These are phyloP conservation scores for Verticillium tricorpus DNA, from an alignment of 2,329 filamentous ascomycete genomes.

Conservation along the genomic window DNA sequence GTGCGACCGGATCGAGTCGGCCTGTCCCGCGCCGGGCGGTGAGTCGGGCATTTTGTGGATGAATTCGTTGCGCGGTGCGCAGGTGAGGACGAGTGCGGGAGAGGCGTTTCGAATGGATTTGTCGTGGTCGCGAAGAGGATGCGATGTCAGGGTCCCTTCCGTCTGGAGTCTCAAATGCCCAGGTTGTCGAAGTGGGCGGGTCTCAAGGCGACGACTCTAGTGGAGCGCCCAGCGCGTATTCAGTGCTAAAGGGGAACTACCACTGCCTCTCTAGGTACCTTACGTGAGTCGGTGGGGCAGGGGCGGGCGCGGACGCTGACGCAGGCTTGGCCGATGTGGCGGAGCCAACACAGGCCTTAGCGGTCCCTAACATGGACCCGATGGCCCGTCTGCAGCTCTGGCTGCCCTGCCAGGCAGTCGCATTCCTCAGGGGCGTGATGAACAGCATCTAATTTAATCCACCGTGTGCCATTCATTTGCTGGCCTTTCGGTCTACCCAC, in stretches of 20 bases:
- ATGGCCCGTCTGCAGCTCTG: background rate
- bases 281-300: background rate
- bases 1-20: constrained; percentile 52
- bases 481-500: no score
- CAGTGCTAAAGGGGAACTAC: background rate
- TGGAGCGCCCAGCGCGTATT: background rate
- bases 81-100: background rate
- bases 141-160: constrained; percentile 1
- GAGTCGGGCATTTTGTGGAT: constrained; percentile 42
- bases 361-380: background rate
- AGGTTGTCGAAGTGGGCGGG: background rate
- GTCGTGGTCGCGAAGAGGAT: background rate
- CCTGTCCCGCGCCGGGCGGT: constrained; percentile 36
- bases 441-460: background rate
- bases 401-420: background rate
- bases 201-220: background rate
- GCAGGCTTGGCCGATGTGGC: background rate
- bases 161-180: background rate
- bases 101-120: background rate
- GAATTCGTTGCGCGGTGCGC: background rate
- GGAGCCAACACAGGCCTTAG: background rate
- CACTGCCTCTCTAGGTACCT: background rate
- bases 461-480: no score
- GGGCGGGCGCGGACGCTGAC: background rate
- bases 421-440: background rate